Conservation (phyloP, 768 basidiomycete genomes). For the Dentipellis fragilis region DNA sequence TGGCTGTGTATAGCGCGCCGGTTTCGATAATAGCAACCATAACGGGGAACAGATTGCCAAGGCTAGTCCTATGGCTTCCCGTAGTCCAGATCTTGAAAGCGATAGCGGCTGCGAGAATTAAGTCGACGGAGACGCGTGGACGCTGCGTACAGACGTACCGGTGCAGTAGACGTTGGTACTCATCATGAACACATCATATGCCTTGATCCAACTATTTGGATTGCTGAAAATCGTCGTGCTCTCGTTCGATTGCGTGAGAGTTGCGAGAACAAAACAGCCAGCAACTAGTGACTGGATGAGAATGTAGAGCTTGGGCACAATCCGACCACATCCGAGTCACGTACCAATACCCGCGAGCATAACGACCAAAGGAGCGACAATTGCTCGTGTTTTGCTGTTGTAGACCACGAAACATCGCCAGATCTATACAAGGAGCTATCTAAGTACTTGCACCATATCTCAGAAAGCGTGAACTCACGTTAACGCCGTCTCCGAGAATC, state of each 20-base stretch:
- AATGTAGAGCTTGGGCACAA: too few species aligned
- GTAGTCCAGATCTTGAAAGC: background rate
- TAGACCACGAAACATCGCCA: background rate
- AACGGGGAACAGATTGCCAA: background rate
- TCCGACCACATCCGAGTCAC: too few species aligned
- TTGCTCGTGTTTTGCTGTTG: background rate
- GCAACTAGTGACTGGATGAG: background rate
- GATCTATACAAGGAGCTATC: background rate
- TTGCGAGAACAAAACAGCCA: background rate
- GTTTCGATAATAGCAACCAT: background rate
- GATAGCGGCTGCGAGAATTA: background rate
- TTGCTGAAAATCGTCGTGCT: background rate
- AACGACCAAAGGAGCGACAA: background rate
- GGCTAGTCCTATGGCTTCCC: too few species aligned
- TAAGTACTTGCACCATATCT: background rate
- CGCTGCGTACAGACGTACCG: background rate
- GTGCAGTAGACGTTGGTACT: background rate
- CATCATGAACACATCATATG: background rate
- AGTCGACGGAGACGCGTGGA: background rate
- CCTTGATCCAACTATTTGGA: background rate
- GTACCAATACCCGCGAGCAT: background rate
- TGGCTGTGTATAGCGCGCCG: background rate
- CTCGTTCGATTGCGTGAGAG: background rate
- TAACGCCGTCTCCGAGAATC: background rate
- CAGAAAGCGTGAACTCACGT: background rate